Conservation (phyloP, 169 alveolate species). For the Cryptosporidium baileyi region DNA sequence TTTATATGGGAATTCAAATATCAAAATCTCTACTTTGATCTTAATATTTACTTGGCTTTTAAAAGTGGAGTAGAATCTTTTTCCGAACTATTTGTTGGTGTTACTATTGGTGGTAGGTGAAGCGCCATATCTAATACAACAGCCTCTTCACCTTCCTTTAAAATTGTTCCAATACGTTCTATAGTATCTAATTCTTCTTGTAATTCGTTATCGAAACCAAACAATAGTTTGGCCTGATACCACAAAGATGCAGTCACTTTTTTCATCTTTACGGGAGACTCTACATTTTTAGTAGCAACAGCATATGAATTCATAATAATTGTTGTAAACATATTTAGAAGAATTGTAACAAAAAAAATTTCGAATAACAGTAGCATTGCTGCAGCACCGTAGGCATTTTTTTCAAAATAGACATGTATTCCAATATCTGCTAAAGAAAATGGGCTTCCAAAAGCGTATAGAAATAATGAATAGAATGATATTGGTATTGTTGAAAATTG, state of each 20-base stretch:
- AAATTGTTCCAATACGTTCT: conserved; percentile 1
- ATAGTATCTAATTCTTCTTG: conserved; percentile 65
- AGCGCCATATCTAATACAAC: conserved; percentile 70
- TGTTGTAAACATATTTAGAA: conserved; percentile 63
- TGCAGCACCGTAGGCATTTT: conserved; percentile 69
- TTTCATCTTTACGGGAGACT: conserved; percentile 57
- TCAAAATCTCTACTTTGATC: background rate
- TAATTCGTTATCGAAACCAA: conserved; percentile 48
- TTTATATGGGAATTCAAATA: too few species aligned
- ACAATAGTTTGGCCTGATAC: conserved; percentile 66
- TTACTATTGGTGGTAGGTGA: conserved; percentile 50
- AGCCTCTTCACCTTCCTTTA: conserved; percentile 58
- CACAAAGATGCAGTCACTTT: conserved; percentile 66
- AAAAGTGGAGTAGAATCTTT: conserved; percentile 3
- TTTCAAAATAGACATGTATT: conserved; percentile 49
- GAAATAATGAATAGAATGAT: conserved; percentile 57
- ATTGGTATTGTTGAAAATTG: conserved; percentile 63
- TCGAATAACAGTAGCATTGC: conserved; percentile 59
- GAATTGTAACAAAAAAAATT: conserved; percentile 46
- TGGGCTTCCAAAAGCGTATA: conserved; percentile 64
- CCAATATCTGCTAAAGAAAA: conserved; percentile 41
- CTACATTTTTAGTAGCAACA: conserved; percentile 52
- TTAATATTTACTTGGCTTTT: background rate
- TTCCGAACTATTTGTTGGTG: conserved; percentile 13
- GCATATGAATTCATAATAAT: conserved; percentile 67